These are phyloP conservation scores for Diaporthe caulivora DNA, from an alignment of 2,329 filamentous ascomycete species.

Conservation along the genomic window DNA sequence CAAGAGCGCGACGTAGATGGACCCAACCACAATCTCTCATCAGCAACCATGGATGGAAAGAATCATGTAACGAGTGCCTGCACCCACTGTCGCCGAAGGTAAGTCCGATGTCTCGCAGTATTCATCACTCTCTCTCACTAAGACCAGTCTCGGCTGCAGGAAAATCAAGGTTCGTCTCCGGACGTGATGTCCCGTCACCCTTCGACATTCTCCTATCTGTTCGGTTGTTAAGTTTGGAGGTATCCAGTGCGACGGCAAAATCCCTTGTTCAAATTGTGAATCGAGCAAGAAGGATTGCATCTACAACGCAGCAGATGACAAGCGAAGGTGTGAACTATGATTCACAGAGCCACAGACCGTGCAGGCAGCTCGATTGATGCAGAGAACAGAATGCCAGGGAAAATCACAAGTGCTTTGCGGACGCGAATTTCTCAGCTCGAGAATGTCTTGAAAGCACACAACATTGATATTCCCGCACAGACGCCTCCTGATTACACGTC, in stretches of 20 bases:
- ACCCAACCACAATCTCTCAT: too few species aligned
- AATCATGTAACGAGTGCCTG: conserved; percentile 22
- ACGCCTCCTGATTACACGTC: neutral
- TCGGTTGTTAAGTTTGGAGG: neutral
- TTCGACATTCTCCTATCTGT: neutral
- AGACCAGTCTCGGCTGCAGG: neutral
- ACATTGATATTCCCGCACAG: conserved; percentile 2
- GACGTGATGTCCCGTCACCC: neutral
- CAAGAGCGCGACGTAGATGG: too few species aligned
- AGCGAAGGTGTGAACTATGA: neutral
- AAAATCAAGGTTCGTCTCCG: neutral
- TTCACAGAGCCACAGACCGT: neutral
- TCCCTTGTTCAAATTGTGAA: conserved; percentile 6
- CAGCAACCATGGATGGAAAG: neutral
- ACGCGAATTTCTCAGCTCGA: conserved; percentile 1
- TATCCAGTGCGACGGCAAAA: neutral
- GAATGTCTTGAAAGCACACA: neutral
- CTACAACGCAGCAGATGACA: conserved; percentile 12
- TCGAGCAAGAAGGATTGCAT: neutral
- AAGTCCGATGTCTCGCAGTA: neutral
- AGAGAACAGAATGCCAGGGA: neutral
- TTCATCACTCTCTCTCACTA: neutral
- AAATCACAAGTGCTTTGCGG: neutral
- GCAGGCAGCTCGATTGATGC: neutral
- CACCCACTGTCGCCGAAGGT: conserved; percentile 12